Evolutionary conservation across 2,329 filamentous ascomycete species (phyloP), one percentile per base, ranked within the genome.

Genomic region (Anisogramma anomala): DNA sequence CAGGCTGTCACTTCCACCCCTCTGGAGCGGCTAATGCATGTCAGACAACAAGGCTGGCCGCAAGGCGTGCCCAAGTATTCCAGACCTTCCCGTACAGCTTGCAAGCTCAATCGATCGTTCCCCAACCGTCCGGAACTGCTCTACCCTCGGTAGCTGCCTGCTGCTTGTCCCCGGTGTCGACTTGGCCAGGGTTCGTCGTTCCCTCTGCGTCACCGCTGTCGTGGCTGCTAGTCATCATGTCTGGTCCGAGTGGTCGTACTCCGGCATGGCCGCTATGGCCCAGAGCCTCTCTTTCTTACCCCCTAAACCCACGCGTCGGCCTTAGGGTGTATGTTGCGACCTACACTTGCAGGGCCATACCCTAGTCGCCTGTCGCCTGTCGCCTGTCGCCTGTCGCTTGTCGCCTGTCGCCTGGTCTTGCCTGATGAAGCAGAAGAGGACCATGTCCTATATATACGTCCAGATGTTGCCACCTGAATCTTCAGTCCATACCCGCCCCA

Each of bases 391-490:
- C n/a, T n/a, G n/a, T n/a, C 7, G 10, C 33, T 38, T 32, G 37
- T 35, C 19, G 25, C 19, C 20, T 32, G 26, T 28, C n/a, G 22
- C 22, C 22, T 23, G 22, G 22, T 9, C 22, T 23, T 23, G 9
- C 32, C 40, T 28, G 36, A 42, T 23, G 27, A 26, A 19, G 40
- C 32, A 26, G 22, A 33, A 17, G 27, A 27, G 18, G 26, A 30
- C 17, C 25, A 35, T 20, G 9, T 8, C n/a, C 9, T 41, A 44
- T 47, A 47, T 47, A 47, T 38, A 19, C 28, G 32, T 40, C 31
- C 32, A 27, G 22, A 41, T 32, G 37, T 47, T 47, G 44, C 44
- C 44, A 47, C 44, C 44, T 47, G 41, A 32, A 40, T 44, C 38
- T 39, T 28, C 18, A 41, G 36, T 40, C 41, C 39, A 26, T 18